Evolutionary conservation across 331 rosid genomes (phyloP), one percentile per base, ranked within the genome.

Genomic region (Telfairia occidentalis): DNA sequence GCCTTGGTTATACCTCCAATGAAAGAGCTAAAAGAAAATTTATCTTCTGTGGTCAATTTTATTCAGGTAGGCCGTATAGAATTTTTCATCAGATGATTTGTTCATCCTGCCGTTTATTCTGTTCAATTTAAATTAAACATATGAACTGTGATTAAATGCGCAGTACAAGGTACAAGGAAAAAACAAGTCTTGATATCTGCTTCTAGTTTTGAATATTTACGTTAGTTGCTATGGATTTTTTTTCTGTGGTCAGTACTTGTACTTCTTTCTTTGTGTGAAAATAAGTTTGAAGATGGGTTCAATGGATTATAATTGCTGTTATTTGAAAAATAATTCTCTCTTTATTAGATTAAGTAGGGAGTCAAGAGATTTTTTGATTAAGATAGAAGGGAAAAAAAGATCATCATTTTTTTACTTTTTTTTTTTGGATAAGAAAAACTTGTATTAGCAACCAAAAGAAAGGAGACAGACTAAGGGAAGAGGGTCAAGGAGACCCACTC

Each of bases 1-100:
- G 84, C 85, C 40, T 82, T 91, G 84, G 89, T 94, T 64, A 83
- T 91, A 82, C 97, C 98, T 86, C 97, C 95, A 79, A 78, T 81
- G 82, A 76, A 78, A 5, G 80, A 79, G 75, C 79, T 90, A 49
- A 91, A 82, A 77, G 83, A 83, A 21, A 87, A 89, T 74, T 30
- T 84, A 29, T 88, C 78, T 81, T 88, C 87, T 71, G 30, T 89
- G 54, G 53, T 89, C 10, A 87, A 91, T 84, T 88, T 84, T 82
- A 58, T 93, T 19, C 85, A 85, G 97, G 98, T 92, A 87, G 24
- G 71, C 35, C 3, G 32, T 46, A 11, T 49, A 16, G 34, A 24
- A n/a, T n/a, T 30, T 50, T 29, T 4, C n/a, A 34, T 9, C 15
- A 1, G 46, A 9, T 65, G 29, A 64, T 53, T 64, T 30, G 49